These are phyloP conservation scores for Parachaetomium inaequale DNA, from an alignment of 495 filamentous ascomycete genomes.

Conservation along the genomic window DNA sequence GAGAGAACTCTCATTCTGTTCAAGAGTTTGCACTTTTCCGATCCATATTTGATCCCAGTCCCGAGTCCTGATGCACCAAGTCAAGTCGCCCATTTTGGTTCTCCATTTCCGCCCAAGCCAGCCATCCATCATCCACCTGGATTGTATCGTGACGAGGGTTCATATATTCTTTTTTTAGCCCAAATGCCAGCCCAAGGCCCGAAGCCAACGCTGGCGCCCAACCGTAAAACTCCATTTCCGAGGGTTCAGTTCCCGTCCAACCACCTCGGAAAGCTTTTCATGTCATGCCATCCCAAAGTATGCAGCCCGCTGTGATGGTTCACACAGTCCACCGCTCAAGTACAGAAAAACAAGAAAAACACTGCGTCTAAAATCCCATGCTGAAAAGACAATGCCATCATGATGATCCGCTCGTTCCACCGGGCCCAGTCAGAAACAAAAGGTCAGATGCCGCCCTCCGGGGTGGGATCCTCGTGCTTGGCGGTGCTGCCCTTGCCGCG, in stretches of 20 bases:
- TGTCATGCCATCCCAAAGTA: not conserved
- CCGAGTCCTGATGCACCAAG: no score
- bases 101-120: not conserved
- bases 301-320: not conserved
- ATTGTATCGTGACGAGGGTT: not conserved
- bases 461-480: constrained; percentile 55
- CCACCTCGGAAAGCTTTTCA: not conserved
- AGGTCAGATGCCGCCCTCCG: constrained; percentile 35
- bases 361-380: constrained; percentile 2
- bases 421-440: not conserved
- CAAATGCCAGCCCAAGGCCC: not conserved
- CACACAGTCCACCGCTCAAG: not conserved
- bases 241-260: not conserved
- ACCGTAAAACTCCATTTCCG: constrained; percentile 8
- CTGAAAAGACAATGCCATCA: not conserved
- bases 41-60: no score
- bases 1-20: no score
- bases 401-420: not conserved
- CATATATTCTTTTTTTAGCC: not conserved
- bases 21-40: no score
- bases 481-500: constrained; percentile 86
- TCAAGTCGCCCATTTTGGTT: no score
- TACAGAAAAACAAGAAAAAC: not conserved
- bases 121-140: not conserved
- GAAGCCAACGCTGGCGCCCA: not conserved